phyloP scores from a whole-genome alignment of 768 basidiomycete genomes.

The Xerocomellus intermedius region DNA sequence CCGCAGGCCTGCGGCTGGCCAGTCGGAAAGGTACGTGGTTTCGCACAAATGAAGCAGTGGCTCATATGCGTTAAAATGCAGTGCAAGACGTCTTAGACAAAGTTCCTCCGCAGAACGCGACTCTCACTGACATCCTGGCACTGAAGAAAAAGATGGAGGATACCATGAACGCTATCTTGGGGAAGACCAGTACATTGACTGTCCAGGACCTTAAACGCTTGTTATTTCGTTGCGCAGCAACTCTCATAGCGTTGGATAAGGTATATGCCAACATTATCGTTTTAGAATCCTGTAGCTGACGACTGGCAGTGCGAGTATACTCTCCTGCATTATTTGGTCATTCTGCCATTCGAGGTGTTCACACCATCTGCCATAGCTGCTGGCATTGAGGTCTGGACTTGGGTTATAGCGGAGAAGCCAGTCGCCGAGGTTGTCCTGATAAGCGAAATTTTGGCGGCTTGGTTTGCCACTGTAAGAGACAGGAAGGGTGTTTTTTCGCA shows the following conservation, averaged over 20 bases:
- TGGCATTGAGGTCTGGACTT: constrained; percentile 94
- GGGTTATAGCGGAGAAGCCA: constrained; percentile 87
- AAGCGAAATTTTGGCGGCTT: constrained; percentile 81
- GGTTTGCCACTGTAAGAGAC: constrained; percentile 77
- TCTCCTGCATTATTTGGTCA: constrained; percentile 82
- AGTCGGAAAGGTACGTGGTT: constrained; percentile 54
- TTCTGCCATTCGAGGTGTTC: constrained; percentile 84
- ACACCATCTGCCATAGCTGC: constrained; percentile 83
- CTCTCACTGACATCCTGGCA: constrained; percentile 58
- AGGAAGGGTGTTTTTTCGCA: constrained; percentile 83
- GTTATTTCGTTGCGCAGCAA: constrained; percentile 83
- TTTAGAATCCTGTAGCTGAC: constrained; percentile 3
- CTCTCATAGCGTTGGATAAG: constrained; percentile 66
- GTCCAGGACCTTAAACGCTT: constrained; percentile 83
- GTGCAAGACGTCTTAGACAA: constrained; percentile 61
- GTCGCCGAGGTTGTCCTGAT: constrained; percentile 80
- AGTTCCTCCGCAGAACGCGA: constrained; percentile 56
- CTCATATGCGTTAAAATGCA: constrained; percentile 25
- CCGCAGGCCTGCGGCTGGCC: constrained; percentile 74
- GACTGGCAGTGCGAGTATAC: constrained; percentile 74
- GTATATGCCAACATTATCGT: constrained; percentile 33
- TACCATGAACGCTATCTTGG: constrained; percentile 64
- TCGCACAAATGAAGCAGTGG: neutral
- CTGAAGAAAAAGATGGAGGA: constrained; percentile 67
- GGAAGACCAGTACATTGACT: constrained; percentile 69